Percentiles rank a stretch among this genome's conserved stretches.
These are phyloP conservation scores for Albizia julibrissin DNA, from an alignment of 306 rosid genomes.

Conservation along the genomic window DNA sequence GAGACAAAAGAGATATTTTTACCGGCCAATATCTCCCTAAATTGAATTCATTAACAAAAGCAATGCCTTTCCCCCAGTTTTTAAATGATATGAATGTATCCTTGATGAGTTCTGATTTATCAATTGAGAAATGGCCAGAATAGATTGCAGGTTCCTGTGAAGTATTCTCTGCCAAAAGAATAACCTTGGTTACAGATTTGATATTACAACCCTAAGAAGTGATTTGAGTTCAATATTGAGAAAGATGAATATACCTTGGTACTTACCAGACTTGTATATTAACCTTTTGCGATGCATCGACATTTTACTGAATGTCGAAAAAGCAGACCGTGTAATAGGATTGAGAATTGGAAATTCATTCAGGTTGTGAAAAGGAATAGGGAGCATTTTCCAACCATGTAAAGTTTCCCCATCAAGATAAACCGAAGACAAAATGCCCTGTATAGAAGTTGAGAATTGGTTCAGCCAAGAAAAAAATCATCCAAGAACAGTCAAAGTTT, in stretches of 20 bases:
- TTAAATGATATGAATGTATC: slow-evolving; percentile 79
- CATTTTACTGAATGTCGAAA: slow-evolving; percentile 39
- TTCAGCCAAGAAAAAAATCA: slow-evolving; percentile 30
- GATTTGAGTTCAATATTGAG: slow-evolving; percentile 15
- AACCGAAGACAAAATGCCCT: slow-evolving; percentile 94
- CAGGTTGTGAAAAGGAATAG: slow-evolving; percentile 68
- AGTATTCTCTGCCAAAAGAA: slow-evolving; percentile 55
- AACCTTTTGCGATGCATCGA: slow-evolving; percentile 41
- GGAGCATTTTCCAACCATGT: slow-evolving; percentile 71
- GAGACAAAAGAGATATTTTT: slow-evolving; percentile 31
- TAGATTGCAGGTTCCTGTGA: slow-evolving; percentile 73
- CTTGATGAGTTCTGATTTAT: slow-evolving; percentile 49
- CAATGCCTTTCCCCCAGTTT: slow-evolving; percentile 89
- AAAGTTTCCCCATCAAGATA: slow-evolving; percentile 56
- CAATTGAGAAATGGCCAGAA: slow-evolving; percentile 66
- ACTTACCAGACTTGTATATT: slow-evolving; percentile 51
- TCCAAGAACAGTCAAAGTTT: slow-evolving; percentile 17
- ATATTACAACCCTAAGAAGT: slow-evolving; percentile 21
- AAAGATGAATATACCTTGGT: slow-evolving; percentile 16
- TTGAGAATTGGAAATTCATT: slow-evolving; percentile 55
- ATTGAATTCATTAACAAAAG: slow-evolving; percentile 72
- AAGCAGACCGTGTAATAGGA: slow-evolving; percentile 44
- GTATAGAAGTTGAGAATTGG: slow-evolving; percentile 33
- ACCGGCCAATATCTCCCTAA: slow-evolving; percentile 98
- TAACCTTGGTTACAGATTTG: slow-evolving; percentile 25